Conservation (phyloP, 148 eudicot species). For the Pouteria glomerata region DNA sequence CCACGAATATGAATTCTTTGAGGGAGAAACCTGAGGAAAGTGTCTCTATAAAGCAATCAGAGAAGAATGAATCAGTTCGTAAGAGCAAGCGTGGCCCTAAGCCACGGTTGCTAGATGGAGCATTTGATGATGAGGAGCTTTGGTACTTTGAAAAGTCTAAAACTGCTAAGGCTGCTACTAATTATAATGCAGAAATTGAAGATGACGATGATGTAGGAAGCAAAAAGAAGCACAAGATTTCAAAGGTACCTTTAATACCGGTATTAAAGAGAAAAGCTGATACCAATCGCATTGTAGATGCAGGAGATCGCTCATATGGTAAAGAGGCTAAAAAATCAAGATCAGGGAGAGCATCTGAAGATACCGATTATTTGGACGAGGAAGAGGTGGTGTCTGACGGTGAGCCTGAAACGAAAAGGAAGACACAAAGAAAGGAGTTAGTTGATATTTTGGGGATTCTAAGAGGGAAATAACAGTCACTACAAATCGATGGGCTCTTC, state of each 20-base stretch:
- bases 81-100: conserved; percentile 41
- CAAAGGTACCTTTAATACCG: no score
- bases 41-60: conserved; percentile 12
- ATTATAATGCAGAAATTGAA: conserved; percentile 15
- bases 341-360: conserved; percentile 14
- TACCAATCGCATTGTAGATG: not conserved
- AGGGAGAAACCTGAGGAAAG: conserved; percentile 10
- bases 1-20: conserved; percentile 14
- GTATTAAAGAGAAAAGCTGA: conserved; percentile 3
- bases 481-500: conserved; percentile 48
- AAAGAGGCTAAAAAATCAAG: conserved; percentile 24
- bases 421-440: conserved; percentile 16
- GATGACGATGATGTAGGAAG: conserved; percentile 19
- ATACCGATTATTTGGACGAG: conserved; percentile 34
- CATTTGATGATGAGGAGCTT: conserved; percentile 57
- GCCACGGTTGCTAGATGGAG: conserved; percentile 38
- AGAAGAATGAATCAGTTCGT: conserved; percentile 20
- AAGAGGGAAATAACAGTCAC: conserved; percentile 42
- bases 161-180: conserved; percentile 32
- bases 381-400: conserved; percentile 29
- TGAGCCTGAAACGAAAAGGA: conserved; percentile 30
- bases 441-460: conserved; percentile 16
- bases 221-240: conserved; percentile 20
- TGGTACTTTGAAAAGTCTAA: conserved; percentile 63
- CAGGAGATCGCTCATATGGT: no score